phyloP scores from a whole-genome alignment of 352 stramenopile genomes.

The Pythium phragmiticola region DNA sequence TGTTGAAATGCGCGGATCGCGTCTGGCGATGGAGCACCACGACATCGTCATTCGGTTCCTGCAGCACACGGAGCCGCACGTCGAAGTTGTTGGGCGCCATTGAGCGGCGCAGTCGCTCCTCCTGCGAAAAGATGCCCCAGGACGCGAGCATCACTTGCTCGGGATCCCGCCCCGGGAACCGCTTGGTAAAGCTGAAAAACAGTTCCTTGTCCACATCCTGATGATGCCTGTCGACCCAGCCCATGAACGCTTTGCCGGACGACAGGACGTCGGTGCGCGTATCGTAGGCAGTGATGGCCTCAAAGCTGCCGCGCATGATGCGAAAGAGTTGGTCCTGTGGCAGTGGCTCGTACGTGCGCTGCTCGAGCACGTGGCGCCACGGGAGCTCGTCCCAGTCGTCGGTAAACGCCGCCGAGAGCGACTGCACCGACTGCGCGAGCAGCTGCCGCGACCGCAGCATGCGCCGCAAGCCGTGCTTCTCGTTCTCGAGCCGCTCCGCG shows the following conservation, averaged over 20 bases:
- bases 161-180: conserved; percentile 36
- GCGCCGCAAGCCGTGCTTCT: conserved; percentile 44
- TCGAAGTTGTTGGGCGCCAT: conserved; percentile 37
- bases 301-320: conserved; percentile 55
- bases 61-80: conserved; percentile 43
- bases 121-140: conserved; percentile 43
- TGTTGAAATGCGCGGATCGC: conserved; percentile 34
- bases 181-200: conserved; percentile 66
- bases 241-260: conserved; percentile 46
- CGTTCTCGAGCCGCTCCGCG: conserved; percentile 25
- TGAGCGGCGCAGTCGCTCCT: conserved; percentile 39
- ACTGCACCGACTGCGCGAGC: conserved; percentile 40
- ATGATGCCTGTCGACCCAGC: conserved; percentile 48
- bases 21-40: conserved; percentile 53
- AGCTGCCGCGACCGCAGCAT: conserved; percentile 57
- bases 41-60: conserved; percentile 49
- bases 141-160: conserved; percentile 44
- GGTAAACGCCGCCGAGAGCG: conserved; percentile 33
- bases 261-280: conserved; percentile 38
- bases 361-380: conserved; percentile 21
- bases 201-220: conserved; percentile 41
- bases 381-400: conserved; percentile 29
- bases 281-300: conserved; percentile 51
- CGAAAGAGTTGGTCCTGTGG: conserved; percentile 34
- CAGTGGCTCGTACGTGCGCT: conserved; percentile 34